phyloP scores from a whole-genome alignment of 345 rosid genomes.

The Bruguiera sexangula region DNA sequence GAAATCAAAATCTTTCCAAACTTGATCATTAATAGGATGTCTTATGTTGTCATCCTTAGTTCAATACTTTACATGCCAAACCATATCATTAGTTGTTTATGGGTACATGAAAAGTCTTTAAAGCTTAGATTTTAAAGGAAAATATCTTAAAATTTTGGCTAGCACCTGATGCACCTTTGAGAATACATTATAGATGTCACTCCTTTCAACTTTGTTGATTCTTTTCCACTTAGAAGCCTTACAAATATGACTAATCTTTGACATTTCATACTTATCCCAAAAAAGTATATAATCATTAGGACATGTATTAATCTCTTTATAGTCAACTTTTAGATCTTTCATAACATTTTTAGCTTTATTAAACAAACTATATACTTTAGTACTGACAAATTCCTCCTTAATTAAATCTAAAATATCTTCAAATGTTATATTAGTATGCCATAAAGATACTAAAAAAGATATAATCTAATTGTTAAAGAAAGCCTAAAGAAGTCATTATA shows the following conservation, averaged over 20 bases:
- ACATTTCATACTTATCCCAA: neutral
- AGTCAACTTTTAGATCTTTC: neutral
- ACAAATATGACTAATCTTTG: neutral
- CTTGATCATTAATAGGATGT: neutral
- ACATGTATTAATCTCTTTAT: constrained; percentile 3
- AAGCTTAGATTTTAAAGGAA: neutral
- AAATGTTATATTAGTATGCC: no score
- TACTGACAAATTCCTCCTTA: no score
- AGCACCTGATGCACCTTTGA: neutral
- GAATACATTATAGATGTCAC: no score
- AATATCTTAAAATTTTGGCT: neutral
- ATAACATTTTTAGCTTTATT: no score
- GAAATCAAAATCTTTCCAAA: neutral
- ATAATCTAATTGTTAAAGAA: neutral
- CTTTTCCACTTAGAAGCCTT: no score
- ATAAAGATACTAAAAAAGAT: neutral
- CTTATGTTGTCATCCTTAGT: neutral
- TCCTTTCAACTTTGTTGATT: no score
- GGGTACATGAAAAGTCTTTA: neutral
- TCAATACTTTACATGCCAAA: neutral
- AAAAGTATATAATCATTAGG: neutral
- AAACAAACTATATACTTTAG: no score
- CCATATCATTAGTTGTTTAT: neutral
- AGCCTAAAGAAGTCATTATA: neutral
- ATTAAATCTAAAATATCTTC: no score